These are phyloP conservation scores for Gossypium herbaceum DNA, from an alignment of 345 rosid species.

Conservation along the genomic window DNA sequence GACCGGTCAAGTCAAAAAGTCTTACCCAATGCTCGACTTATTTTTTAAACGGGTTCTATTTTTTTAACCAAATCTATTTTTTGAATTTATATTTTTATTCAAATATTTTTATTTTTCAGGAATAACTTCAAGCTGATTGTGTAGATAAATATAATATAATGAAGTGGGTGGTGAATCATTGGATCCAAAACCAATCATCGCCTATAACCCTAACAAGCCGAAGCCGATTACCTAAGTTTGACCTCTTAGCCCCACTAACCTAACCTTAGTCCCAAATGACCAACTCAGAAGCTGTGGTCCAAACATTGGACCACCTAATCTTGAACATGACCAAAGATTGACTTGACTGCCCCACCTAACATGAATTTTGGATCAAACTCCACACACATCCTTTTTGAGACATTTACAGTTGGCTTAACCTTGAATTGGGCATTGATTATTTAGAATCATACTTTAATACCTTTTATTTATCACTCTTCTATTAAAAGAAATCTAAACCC, in stretches of 20 bases:
- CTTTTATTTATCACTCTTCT: background rate
- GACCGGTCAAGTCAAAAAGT: fast-evolving
- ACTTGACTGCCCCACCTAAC: background rate
- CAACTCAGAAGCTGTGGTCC: conserved; percentile 4
- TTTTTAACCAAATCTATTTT: no score
- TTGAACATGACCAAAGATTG: background rate
- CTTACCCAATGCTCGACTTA: no score
- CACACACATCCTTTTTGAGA: background rate
- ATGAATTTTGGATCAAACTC: background rate
- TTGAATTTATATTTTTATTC: fast-evolving
- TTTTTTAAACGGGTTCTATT: fast-evolving
- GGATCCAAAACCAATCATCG: background rate
- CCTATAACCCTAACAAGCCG: background rate
- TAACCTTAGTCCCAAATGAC: background rate
- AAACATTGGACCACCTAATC: conserved; percentile 13
- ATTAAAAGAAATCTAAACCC: background rate
- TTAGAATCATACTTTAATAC: background rate
- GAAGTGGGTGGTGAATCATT: no score
- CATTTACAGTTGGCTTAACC: conserved; percentile 3
- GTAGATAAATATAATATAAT: no score
- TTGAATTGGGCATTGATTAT: background rate
- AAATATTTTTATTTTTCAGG: no score
- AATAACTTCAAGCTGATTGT: fast-evolving
- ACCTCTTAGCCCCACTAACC: background rate
- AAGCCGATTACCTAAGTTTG: no score